These are phyloP conservation scores for Massospora cicadina DNA, from an alignment of 371 early-diverging fungal genomes.

Conservation along the genomic window DNA sequence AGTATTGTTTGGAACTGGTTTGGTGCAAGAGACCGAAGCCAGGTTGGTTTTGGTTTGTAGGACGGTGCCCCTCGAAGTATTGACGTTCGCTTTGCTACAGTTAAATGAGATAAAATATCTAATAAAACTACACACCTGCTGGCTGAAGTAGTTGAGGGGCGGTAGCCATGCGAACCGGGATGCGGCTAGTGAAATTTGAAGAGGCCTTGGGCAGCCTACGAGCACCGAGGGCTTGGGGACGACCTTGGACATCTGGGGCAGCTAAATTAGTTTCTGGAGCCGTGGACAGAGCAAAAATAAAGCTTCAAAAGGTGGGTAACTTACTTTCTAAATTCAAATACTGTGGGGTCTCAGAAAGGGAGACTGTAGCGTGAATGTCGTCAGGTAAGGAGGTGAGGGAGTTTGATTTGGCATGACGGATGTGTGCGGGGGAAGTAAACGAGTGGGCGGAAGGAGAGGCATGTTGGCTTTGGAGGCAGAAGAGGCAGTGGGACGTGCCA, in stretches of 20 bases:
- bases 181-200: background rate
- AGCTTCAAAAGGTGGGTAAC: background rate
- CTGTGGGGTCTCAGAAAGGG: constrained; percentile 1
- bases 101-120: background rate
- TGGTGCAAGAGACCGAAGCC: background rate
- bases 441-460: constrained; percentile 7
- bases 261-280: background rate
- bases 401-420: constrained; percentile 8
- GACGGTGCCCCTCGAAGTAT: background rate
- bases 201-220: background rate
- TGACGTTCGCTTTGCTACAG: background rate
- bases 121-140: background rate
- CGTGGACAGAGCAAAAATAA: background rate
- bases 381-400: constrained; percentile 1
- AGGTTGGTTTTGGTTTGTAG: background rate
- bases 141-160: background rate
- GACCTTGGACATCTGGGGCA: background rate
- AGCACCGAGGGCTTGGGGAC: background rate
- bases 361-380: background rate
- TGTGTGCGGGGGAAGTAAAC: constrained; percentile 3
- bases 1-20: background rate
- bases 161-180: background rate
- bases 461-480: constrained; percentile 3
- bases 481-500: background rate
- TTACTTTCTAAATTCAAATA: constrained; percentile 6